phyloP scores from a whole-genome alignment of 805 yeast genomes.

The Candida silvicultrix region DNA sequence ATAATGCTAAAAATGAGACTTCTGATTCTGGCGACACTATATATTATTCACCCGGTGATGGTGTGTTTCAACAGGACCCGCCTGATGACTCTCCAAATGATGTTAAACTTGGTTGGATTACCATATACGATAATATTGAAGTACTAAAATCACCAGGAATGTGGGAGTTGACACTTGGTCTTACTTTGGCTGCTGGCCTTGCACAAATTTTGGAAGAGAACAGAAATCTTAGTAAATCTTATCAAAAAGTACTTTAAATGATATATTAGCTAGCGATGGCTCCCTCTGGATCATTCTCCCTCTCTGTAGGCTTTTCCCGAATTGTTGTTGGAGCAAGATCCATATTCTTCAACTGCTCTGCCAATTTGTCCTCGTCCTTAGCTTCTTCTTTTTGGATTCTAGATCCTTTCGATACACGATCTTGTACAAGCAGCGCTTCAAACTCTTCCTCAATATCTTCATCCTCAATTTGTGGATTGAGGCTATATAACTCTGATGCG shows the following conservation, averaged over 20 bases:
- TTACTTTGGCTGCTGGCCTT: constrained; percentile 46
- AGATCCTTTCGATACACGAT: constrained; percentile 2
- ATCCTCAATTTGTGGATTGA: constrained; percentile 17
- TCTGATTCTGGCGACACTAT: constrained; percentile 3
- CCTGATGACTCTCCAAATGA: constrained; percentile 58
- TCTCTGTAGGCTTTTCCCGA: neutral
- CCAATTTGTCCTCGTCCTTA: constrained; percentile 17
- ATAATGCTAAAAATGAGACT: neutral
- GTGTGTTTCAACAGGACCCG: constrained; percentile 39
- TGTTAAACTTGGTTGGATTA: constrained; percentile 58
- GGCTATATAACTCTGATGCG: constrained; percentile 24
- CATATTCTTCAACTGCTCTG: neutral
- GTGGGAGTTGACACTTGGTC: constrained; percentile 49
- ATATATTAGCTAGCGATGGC: neutral
- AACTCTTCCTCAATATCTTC: constrained; percentile 32
- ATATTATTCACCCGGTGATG: constrained; percentile 43
- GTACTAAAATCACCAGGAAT: constrained; percentile 32
- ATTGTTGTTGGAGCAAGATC: neutral
- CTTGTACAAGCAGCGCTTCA: constrained; percentile 23
- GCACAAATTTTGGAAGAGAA: constrained; percentile 26
- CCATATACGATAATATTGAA: constrained; percentile 42
- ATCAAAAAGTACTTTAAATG: neutral
- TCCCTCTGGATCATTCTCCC: neutral
- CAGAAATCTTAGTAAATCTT: neutral
- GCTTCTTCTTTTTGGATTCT: constrained; percentile 1